Evolutionary conservation across 495 filamentous ascomycete genomes (phyloP).

Genomic region (Talaromyces trachyspermus): DNA sequence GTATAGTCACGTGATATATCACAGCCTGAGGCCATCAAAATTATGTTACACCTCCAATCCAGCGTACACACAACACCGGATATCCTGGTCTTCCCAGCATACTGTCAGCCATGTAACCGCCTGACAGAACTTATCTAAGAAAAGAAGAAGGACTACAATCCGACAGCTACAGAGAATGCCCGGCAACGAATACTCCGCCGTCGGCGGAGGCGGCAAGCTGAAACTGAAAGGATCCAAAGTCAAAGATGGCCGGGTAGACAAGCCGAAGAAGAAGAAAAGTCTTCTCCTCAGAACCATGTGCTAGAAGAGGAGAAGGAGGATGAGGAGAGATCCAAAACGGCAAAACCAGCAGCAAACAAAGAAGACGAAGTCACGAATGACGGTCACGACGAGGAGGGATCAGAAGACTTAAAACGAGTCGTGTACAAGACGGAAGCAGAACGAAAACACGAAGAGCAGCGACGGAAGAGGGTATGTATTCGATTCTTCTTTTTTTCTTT

Average conservation of each 20-base stretch:
- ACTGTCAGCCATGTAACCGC: no score
- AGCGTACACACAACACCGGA: background rate
- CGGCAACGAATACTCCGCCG: conserved; percentile 62
- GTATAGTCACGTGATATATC: background rate
- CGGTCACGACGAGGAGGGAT: background rate
- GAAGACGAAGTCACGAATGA: conserved; percentile 5
- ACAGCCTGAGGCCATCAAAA: background rate
- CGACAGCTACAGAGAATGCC: conserved; percentile 40
- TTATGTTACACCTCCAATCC: no score
- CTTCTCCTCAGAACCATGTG: no score
- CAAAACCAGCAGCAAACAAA: background rate
- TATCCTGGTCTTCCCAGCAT: background rate
- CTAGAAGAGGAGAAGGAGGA: conserved; percentile 16
- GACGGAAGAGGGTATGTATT: conserved; percentile 65
- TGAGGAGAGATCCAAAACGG: background rate
- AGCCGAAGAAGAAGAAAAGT: conserved; percentile 61
- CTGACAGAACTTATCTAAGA: no score
- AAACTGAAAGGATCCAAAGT: conserved; percentile 72
- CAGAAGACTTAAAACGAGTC: background rate
- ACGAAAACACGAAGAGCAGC: conserved; percentile 66
- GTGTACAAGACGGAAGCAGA: conserved; percentile 79
- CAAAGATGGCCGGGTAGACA: conserved; percentile 40
- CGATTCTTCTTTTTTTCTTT: conserved; percentile 1
- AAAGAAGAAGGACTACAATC: background rate
- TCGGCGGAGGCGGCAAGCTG: conserved; percentile 57